phyloP scores from a whole-genome alignment of 2,329 filamentous ascomycete species.

The Talaromyces sp. region DNA sequence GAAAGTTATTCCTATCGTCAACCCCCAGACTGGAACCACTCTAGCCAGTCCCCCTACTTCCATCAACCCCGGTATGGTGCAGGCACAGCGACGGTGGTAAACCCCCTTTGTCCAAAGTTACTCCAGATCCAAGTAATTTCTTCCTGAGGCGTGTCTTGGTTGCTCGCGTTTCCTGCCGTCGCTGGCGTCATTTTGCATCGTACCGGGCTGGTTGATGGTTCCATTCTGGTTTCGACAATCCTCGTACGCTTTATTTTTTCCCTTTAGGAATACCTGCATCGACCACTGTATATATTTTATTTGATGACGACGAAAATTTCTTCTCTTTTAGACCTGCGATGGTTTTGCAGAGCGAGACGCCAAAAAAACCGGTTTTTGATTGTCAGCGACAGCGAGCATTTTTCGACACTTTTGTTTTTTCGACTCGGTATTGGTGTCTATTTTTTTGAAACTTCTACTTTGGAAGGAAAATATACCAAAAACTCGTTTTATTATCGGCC shows the following conservation, averaged over 20 bases:
- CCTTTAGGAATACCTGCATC: constrained; percentile 2
- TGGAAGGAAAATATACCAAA: constrained; percentile 25
- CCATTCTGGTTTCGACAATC: constrained; percentile 8
- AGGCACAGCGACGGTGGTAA: constrained; percentile 43
- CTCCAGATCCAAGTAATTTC: constrained; percentile 16
- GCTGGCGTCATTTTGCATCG: constrained; percentile 29
- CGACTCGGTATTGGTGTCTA: constrained; percentile 24
- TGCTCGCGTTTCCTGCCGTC: constrained; percentile 20
- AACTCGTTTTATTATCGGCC: constrained; percentile 20
- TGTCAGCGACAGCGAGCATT: constrained; percentile 37
- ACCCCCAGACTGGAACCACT: constrained; percentile 82
- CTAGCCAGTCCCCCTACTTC: constrained; percentile 82
- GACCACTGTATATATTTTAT: constrained; percentile 10
- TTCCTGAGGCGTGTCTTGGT: constrained; percentile 25
- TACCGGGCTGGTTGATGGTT: constrained; percentile 2
- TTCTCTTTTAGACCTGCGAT: constrained; percentile 16
- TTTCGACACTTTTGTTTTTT: constrained; percentile 17
- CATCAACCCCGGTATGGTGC: constrained; percentile 60
- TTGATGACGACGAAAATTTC: constrained; percentile 17
- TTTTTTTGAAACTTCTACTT: constrained; percentile 26
- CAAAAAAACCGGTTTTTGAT: constrained; percentile 27
- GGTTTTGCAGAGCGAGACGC: constrained; percentile 16
- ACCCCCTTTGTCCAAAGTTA: constrained; percentile 15
- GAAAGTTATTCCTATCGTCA: constrained; percentile 96
- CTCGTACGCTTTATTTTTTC: constrained; percentile 4